Percentiles rank a stretch among this genome's conserved stretches.
Evolutionary conservation across 106 monocot genomes (phyloP).

Genomic region (Platanthera guangdongensis): DNA sequence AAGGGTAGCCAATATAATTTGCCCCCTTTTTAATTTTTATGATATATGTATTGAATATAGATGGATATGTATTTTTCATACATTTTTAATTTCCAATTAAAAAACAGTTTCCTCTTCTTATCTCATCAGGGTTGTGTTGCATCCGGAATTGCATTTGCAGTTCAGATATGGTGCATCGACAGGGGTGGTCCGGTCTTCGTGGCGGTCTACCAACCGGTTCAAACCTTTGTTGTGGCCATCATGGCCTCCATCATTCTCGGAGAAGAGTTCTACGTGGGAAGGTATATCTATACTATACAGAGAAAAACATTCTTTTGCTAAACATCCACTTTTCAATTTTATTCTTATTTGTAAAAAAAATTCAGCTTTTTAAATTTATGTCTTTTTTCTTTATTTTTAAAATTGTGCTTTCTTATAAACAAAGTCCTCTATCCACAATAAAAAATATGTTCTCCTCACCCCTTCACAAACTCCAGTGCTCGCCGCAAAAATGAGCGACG

Average conservation of each 20-base stretch:
- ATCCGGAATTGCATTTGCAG: conserved; percentile 90
- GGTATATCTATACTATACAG: conserved; percentile 19
- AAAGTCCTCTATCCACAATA: too few species aligned
- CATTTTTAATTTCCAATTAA: background rate
- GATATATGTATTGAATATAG: background rate
- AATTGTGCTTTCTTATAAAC: too few species aligned
- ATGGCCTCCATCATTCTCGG: conserved; percentile 72
- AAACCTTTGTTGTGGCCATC: conserved; percentile 92
- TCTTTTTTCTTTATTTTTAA: too few species aligned
- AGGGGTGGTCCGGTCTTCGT: conserved; percentile 97
- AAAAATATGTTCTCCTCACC: too few species aligned
- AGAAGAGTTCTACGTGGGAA: conserved; percentile 91
- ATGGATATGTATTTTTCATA: background rate
- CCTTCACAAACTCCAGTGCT: too few species aligned
- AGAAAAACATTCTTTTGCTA: too few species aligned
- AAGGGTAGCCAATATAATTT: too few species aligned
- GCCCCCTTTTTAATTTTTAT: too few species aligned
- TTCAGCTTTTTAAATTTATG: too few species aligned
- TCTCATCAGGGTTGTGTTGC: conserved; percentile 72
- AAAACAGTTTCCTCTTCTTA: background rate
- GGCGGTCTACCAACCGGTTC: conserved; percentile 94
- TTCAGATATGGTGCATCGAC: conserved; percentile 99
- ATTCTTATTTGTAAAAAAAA: too few species aligned
- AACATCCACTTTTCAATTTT: too few species aligned
- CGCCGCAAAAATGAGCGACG: too few species aligned